These are phyloP conservation scores for Torulaspora delbrueckii DNA, from an alignment of 805 yeast genomes.

Conservation along the genomic window DNA sequence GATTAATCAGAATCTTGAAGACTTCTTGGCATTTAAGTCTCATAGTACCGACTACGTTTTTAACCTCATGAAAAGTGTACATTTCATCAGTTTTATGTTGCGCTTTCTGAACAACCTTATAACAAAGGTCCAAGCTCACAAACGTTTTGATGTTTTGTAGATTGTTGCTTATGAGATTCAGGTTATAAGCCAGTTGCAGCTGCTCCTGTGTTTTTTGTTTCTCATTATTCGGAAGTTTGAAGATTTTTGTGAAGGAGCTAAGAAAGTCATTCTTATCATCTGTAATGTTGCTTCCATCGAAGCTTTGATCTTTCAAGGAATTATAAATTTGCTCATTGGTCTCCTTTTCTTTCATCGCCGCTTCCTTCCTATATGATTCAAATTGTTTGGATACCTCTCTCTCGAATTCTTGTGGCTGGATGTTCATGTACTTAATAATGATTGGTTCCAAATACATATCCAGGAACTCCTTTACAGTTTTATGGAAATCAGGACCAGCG, in stretches of 20 bases:
- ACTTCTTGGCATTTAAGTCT: slow-evolving; percentile 46
- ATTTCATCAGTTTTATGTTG: slow-evolving; percentile 59
- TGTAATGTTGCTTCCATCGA: slow-evolving; percentile 16
- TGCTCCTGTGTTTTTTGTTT: slow-evolving; percentile 31
- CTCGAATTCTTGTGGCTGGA: slow-evolving; percentile 32
- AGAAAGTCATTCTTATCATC: slow-evolving; percentile 52
- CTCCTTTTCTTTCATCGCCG: slow-evolving; percentile 33
- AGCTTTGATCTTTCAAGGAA: slow-evolving; percentile 38
- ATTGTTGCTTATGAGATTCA: slow-evolving; percentile 70
- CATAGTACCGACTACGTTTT: slow-evolving; percentile 31
- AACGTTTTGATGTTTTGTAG: slow-evolving; percentile 70
- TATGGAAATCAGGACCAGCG: slow-evolving; percentile 35
- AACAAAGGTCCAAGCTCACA: slow-evolving; percentile 75
- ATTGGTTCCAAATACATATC: slow-evolving; percentile 38
- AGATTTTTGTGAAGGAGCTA: slow-evolving; percentile 60
- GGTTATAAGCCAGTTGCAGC: slow-evolving; percentile 67
- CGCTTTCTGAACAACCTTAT: slow-evolving; percentile 64
- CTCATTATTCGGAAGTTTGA: slow-evolving; percentile 37
- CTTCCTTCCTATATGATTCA: slow-evolving; percentile 24
- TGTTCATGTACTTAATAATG: slow-evolving; percentile 33
- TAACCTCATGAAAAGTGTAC: slow-evolving; percentile 39
- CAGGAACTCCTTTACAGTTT: slow-evolving; percentile 32
- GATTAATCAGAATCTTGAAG: slow-evolving; percentile 59
- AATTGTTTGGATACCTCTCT: slow-evolving; percentile 26
- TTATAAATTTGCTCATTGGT: slow-evolving; percentile 43